A percentile compares a stretch with the other conserved stretches of the same genome.
phyloP scores from a whole-genome alignment of 208 protist genomes.

The Trypanosoma congolense region DNA sequence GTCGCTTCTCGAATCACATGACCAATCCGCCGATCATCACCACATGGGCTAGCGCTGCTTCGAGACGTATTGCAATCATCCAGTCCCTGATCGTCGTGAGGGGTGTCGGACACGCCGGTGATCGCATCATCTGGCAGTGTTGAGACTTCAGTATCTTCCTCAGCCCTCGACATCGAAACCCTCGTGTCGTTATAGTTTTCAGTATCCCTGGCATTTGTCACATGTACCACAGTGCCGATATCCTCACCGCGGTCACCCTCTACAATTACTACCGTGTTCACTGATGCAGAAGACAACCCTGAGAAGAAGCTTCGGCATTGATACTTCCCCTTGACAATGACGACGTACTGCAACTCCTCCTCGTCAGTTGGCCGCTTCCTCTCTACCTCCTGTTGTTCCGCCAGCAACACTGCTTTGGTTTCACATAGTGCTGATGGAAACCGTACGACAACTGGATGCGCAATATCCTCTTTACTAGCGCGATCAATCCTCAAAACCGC shows the following conservation, averaged over 20 bases:
- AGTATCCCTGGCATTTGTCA: background rate
- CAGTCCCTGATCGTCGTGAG: background rate
- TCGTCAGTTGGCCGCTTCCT: constrained; percentile 6
- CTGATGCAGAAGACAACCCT: constrained; percentile 18
- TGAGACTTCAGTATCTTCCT: background rate
- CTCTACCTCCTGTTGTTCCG: constrained; percentile 7
- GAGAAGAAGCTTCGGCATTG: constrained; percentile 49
- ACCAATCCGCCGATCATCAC: background rate
- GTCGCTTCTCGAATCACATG: constrained; percentile 7
- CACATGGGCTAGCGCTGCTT: background rate
- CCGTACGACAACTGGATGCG: too few species aligned
- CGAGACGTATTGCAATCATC: background rate
- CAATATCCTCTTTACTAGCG: too few species aligned
- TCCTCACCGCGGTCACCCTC: constrained; percentile 65
- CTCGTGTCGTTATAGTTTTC: background rate
- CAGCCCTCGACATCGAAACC: background rate
- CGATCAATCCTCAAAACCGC: too few species aligned
- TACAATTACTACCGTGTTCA: constrained; percentile 47
- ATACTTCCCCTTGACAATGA: constrained; percentile 54
- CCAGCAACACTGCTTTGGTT: too few species aligned
- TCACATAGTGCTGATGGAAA: too few species aligned
- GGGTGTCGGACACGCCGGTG: background rate
- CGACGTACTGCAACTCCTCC: constrained; percentile 12
- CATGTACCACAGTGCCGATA: constrained; percentile 38
- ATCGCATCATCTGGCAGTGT: background rate